These are phyloP conservation scores for Kodamaea lidongshanica DNA, from an alignment of 805 yeast species.

Conservation along the genomic window DNA sequence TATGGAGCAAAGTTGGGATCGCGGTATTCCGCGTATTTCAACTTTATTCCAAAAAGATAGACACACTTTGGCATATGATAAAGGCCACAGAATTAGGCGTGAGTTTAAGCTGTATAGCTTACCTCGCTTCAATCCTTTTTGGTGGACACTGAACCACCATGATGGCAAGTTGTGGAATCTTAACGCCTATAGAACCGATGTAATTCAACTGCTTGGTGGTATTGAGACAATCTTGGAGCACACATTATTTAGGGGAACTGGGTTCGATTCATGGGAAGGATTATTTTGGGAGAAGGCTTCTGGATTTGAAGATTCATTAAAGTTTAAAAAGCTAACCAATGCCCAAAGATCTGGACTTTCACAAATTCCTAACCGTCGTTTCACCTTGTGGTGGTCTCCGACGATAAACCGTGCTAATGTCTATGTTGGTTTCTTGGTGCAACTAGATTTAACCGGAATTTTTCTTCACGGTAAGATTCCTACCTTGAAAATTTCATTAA, in stretches of 20 bases:
- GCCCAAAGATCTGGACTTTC: slow-evolving; percentile 97
- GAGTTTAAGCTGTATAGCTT: slow-evolving; percentile 70
- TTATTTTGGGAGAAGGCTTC: slow-evolving; percentile 97
- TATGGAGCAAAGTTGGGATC: slow-evolving; percentile 89
- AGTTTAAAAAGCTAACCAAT: slow-evolving; percentile 88
- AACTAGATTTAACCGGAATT: slow-evolving; percentile 92
- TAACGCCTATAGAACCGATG: slow-evolving; percentile 89
- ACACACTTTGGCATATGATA: slow-evolving; percentile 89
- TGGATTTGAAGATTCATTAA: slow-evolving; percentile 94
- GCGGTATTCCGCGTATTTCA: slow-evolving; percentile 94
- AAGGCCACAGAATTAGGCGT: slow-evolving; percentile 82
- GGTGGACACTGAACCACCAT: slow-evolving; percentile 94
- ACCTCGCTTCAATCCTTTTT: slow-evolving; percentile 76
- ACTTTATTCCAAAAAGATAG: slow-evolving; percentile 93
- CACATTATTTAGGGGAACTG: slow-evolving; percentile 92
- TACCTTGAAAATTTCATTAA: slow-evolving; percentile 87
- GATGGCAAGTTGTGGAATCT: slow-evolving; percentile 96
- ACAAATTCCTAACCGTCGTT: slow-evolving; percentile 95
- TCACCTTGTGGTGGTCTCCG: slow-evolving; percentile 99
- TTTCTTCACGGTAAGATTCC: slow-evolving; percentile 98
- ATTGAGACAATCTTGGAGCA: slow-evolving; percentile 94
- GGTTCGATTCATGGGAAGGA: slow-evolving; percentile 98
- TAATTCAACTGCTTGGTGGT: slow-evolving; percentile 95
- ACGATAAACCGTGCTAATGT: slow-evolving; percentile 97
- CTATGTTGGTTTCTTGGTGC: slow-evolving; percentile 95